Evolutionary conservation across 2,329 filamentous ascomycete genomes (phyloP), one percentile per base, ranked within the genome.

Genomic region (Aspergillus puulaauensis): DNA sequence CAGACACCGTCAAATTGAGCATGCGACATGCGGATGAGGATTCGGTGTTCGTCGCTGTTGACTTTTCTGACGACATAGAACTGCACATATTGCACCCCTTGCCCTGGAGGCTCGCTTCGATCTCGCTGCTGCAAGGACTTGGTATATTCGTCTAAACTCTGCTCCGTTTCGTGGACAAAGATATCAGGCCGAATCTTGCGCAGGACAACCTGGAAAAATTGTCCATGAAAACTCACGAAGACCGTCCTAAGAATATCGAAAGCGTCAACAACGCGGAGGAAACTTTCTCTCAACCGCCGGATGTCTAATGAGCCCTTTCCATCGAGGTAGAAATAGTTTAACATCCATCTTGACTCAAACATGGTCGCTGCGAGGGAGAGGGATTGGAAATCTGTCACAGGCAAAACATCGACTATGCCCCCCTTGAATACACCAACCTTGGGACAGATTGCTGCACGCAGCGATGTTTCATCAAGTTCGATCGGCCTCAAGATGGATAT

Each of bases 1-100:
- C 83, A 89, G 21, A 89, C 85, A 61, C 87, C 87, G 62, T 90
- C 87, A 66, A 89, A 89, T 63, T 89, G 86, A 0, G 86, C 84
- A 69, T 90, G 87, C 0, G 86, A 89, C 55, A 90, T 81, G 56
- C 86, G 82, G 68, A 88, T 80, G 58, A 75, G 66, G 35, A 83
- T 74, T 14, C 89, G 81, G 46, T 79, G 78, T 5, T 74, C 70
- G 11, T 77, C 67, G 21, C 73, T 75, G 12, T 66, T 64, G 54
- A 69, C 70, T 55, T 75, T 75, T 56, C 77, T 75, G 44, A 85
- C 74, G 45, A 83, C 78, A 63, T 84, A 80, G 76, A 84, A 86
- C 60, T 85, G 84, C 56, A 84, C 79, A 59, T 87, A 87, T 15
- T 83, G 76, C 2, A 85, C 83, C 2, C 86, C 86, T 8, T 83